Evolutionary conservation across 139 green algal genomes (phyloP), one percentile per base, ranked within the genome.

Genomic region (Chara braunii): DNA sequence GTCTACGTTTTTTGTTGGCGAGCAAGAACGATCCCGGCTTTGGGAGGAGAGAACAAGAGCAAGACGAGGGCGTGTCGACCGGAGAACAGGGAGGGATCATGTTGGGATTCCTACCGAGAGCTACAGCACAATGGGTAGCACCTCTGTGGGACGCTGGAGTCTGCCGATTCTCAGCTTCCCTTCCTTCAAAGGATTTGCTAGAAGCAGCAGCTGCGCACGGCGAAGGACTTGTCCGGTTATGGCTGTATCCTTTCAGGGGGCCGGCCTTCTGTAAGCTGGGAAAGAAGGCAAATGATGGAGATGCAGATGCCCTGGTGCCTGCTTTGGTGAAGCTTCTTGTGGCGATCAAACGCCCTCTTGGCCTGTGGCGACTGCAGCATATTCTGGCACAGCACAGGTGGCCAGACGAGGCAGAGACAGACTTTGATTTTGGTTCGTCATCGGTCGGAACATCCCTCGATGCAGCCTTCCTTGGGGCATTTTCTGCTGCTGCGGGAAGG

Each of bases 401-500:
- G 55, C 55, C 55, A 8, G 22, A 54, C 31, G 32, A 24, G 24
- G 37, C 26, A 18, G 24, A 64, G 4, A 55, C 55, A 1, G 55
- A 64, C 32, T 64, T 64, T 58, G 37, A 54, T 0, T 64, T 35
- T 28, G 55, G 55, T 64, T 64, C 55, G 1, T 64, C 55, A 8
- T 64, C 55, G 51, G 55, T 64, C 37, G 55, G 55, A n/a, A 22
- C 24, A 6, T 64, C 55, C 24, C 22, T 64, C 24, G 55, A 64
- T 3, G 31, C 32, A n/a, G 22, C 31, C 24, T 64, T 64, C 30
- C 23, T 64, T 36, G 55, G 24, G 55, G 55, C 55, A 7, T 64
- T 64, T 28, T n/a, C 55, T n/a, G 55, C 55, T 23, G 55, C 55
- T 14, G 55, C 55, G 6, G 55, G 55, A 24, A 24, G 55, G 18